Conservation (phyloP, 2,329 filamentous ascomycete genomes). For the Cladophialophora carrionii region DNA sequence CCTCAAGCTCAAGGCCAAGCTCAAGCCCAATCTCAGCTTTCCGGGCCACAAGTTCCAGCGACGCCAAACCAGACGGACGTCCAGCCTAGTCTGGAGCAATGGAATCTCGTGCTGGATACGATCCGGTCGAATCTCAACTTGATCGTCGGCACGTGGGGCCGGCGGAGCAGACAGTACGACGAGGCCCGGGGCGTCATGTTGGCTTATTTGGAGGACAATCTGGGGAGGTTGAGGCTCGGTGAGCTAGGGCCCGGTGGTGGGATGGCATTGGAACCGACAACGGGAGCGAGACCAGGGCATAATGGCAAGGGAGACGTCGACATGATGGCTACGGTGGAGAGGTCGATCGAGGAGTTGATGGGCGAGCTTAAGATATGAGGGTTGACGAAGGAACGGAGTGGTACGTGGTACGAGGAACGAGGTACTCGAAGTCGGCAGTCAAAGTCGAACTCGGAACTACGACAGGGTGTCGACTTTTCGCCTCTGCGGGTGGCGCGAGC, state of each 20-base stretch:
- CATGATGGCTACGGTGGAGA: background rate
- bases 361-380: constrained; percentile 20
- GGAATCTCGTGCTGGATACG: constrained; percentile 27
- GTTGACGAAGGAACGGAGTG: too few species aligned
- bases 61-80: background rate
- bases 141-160: constrained; percentile 33
- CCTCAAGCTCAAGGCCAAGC: too few species aligned
- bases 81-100: background rate
- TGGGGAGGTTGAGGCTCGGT: background rate
- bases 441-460: too few species aligned
- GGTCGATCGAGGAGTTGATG: constrained; percentile 21
- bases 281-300: background rate
- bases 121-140: constrained; percentile 35
- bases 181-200: constrained; percentile 33
- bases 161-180: constrained; percentile 31
- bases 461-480: too few species aligned
- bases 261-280: background rate
- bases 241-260: background rate
- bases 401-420: too few species aligned
- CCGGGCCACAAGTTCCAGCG: too few species aligned
- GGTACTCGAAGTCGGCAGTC: too few species aligned
- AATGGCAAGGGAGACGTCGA: background rate
- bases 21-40: too few species aligned
- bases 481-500: too few species aligned
- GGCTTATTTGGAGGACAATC: constrained; percentile 35